Evolutionary conservation across 768 basidiomycete genomes (phyloP).

Genomic region (Pholiota conissans): DNA sequence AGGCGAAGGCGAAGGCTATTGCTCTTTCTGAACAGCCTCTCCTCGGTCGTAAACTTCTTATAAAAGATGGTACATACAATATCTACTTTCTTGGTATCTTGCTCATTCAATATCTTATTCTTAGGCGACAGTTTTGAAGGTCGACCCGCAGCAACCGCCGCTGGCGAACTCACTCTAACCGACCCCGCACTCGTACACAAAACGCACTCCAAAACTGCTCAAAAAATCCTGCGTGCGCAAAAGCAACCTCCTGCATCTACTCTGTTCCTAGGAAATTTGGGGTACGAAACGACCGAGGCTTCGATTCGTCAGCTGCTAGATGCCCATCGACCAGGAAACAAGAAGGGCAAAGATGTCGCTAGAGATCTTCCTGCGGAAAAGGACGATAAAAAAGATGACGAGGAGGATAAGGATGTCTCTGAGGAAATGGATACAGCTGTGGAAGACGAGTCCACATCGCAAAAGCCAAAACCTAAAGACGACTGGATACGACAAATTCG

Average conservation of each 20-base stretch:
- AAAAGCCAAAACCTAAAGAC: constrained; percentile 30
- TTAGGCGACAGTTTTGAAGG: constrained; percentile 76
- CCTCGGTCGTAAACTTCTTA: constrained; percentile 84
- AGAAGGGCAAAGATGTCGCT: constrained; percentile 28
- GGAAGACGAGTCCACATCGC: background rate
- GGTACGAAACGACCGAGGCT: constrained; percentile 84
- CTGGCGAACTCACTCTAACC: constrained; percentile 29
- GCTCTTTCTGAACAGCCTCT: constrained; percentile 78
- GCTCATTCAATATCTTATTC: background rate
- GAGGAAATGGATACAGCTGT: constrained; percentile 22
- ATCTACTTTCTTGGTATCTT: background rate
- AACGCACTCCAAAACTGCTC: constrained; percentile 65
- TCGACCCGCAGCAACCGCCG: constrained; percentile 51
- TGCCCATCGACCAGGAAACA: constrained; percentile 49
- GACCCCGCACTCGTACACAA: constrained; percentile 33
- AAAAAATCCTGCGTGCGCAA: constrained; percentile 74
- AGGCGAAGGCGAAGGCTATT: constrained; percentile 76
- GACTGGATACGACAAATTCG: constrained; percentile 79
- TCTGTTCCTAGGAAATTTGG: constrained; percentile 91
- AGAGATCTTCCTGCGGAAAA: background rate
- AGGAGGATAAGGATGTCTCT: constrained; percentile 15
- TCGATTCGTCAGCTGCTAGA: constrained; percentile 75
- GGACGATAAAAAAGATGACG: background rate
- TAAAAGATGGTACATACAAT: constrained; percentile 79
- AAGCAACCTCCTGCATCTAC: constrained; percentile 85